Evolutionary conservation across 2,329 filamentous ascomycete genomes (phyloP), one percentile per base, ranked within the genome.

Genomic region (Claviceps cyperi): DNA sequence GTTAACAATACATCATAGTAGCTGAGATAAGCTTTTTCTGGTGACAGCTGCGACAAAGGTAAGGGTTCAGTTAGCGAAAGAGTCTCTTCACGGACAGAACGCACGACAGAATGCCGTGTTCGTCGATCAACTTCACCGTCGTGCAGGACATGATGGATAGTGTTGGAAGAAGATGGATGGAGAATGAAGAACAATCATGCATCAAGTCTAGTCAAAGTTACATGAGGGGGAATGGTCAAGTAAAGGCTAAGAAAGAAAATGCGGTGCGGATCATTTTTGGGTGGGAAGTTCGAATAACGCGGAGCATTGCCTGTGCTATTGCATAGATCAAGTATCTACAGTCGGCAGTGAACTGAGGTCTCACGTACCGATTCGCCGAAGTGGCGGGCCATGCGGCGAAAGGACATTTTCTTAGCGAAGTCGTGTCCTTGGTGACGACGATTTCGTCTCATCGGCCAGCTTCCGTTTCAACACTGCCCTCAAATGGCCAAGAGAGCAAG

Each of bases 1-100:
- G 86, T 95, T 58, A 97, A 56, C 46, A 63, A 58, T n/a, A 67
- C 64, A 52, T 69, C 68, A 57, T 69, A 67, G 54, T 71, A 69
- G 54, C 64, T 67, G 43, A 68, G 63, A 51, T 67, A 67, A 6
- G 64, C 55, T 49, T 68, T 69, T 48, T 66, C 62, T 46, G 62
- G 63, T 22, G 63, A 56, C n/a, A 67, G 63, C 87, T 90, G 52
- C 40, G 2, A n/a, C 15, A 41, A 22, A 37, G 39, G 39, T 17
- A 50, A 47, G 19, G 9, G 21, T 13, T 22, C 36, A 39, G 7
- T 48, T 35, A 44, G 22, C 11, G 5, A 36, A 38, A 5, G 35
- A 17, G 15, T 15, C 43, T 44, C 28, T 45, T 35, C n/a, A 19
- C 19, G 15, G 13, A 19, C 35, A 24, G 5, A 14, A 7, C n/a